Evolutionary conservation across 179 eudicot species (phyloP).

Genomic region (Gypsophila paniculata): DNA sequence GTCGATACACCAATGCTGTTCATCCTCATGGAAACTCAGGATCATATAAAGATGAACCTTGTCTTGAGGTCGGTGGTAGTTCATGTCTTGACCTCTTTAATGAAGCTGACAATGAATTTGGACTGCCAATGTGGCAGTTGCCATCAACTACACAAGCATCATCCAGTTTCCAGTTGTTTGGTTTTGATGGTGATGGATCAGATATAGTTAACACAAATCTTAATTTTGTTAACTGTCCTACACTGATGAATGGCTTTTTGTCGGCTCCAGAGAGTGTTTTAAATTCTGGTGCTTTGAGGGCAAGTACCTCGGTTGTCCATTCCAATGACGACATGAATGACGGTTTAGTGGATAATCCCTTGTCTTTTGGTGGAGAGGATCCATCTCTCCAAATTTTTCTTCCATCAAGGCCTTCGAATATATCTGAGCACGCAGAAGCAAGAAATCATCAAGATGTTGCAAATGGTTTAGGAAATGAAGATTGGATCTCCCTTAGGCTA

Average conservation of each 20-base stretch:
- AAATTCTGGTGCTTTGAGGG: constrained; percentile 42
- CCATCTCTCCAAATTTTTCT: constrained; percentile 91
- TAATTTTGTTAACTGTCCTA: constrained; percentile 39
- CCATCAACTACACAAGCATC: constrained; percentile 56
- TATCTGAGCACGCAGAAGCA: constrained; percentile 41
- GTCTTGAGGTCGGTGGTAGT: constrained; percentile 45
- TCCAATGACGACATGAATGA: constrained; percentile 47
- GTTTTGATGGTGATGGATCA: constrained; percentile 58
- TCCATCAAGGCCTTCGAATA: constrained; percentile 72
- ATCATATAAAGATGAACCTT: constrained; percentile 49
- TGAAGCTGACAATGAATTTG: constrained; percentile 59
- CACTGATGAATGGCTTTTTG: constrained; percentile 53
- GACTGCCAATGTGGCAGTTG: constrained; percentile 55
- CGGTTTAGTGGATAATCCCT: constrained; percentile 74
- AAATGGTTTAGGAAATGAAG: constrained; percentile 54
- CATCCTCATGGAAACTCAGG: constrained; percentile 49
- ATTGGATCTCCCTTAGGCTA: constrained; percentile 91
- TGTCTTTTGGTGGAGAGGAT: constrained; percentile 73
- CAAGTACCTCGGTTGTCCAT: constrained; percentile 39
- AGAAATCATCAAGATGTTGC: constrained; percentile 50
- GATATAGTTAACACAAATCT: constrained; percentile 50
- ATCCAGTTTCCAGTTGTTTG: constrained; percentile 69
- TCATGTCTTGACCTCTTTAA: constrained; percentile 56
- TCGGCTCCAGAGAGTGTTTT: constrained; percentile 43
- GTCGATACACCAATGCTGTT: constrained; percentile 39